phyloP scores from a whole-genome alignment of 2,329 filamentous ascomycete species.

The Colletotrichum sp. region DNA sequence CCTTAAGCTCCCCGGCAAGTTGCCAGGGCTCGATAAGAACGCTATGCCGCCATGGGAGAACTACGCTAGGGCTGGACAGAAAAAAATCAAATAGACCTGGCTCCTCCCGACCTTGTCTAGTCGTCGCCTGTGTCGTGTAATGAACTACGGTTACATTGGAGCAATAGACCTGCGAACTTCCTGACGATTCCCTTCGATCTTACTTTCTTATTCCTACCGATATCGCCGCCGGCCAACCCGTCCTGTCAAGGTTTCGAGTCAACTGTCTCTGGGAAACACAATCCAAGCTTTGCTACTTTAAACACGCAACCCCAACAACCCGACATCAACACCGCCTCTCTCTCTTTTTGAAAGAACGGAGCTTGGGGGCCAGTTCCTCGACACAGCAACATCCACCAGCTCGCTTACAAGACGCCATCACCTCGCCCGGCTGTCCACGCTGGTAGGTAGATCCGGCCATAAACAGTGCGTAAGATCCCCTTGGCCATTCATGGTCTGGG shows the following conservation, averaged over 20 bases:
- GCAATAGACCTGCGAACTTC: not conserved
- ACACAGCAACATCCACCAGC: not conserved
- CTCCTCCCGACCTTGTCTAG: slow-evolving; percentile 14
- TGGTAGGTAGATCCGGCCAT: not conserved
- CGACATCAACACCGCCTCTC: not conserved
- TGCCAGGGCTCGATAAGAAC: slow-evolving; percentile 20
- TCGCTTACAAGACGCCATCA: not conserved
- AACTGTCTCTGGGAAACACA: not conserved
- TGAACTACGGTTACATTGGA: slow-evolving; percentile 16
- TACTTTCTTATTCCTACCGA: slow-evolving; percentile 1
- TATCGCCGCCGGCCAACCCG: not conserved
- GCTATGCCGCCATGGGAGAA: slow-evolving; percentile 20
- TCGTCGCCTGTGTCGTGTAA: not conserved
- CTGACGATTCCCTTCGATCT: slow-evolving; percentile 1
- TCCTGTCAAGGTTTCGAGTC: not conserved
- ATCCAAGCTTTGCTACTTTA: not conserved
- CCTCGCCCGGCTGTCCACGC: not conserved
- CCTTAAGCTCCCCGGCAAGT: slow-evolving; percentile 19
- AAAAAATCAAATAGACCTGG: slow-evolving; percentile 22
- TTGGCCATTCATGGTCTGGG: slow-evolving; percentile 6
- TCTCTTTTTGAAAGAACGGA: not conserved
- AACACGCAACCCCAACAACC: not conserved
- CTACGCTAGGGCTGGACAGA: slow-evolving; percentile 14
- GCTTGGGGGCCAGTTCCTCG: not conserved
- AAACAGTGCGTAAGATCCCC: slow-evolving; percentile 5